A percentile compares a stretch with the other conserved stretches of the same genome.
Conservation (phyloP, 148 eudicot species). For the Rhododendron williamsianum region DNA sequence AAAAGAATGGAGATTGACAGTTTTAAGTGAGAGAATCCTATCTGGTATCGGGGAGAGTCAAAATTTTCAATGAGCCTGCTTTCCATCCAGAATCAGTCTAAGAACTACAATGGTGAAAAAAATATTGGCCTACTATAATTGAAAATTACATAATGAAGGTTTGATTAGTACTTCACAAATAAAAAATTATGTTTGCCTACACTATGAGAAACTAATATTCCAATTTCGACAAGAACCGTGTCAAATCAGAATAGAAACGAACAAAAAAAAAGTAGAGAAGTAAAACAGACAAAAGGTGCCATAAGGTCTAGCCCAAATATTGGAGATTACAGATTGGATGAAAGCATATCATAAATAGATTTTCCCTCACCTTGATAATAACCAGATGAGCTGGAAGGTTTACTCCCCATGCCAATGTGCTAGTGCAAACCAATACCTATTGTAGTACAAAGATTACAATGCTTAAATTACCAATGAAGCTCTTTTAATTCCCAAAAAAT, state of each 20-base stretch:
- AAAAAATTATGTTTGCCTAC: neutral
- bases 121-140: too few species aligned
- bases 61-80: neutral
- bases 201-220: neutral
- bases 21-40: neutral
- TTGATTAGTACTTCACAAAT: neutral
- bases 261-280: neutral
- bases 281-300: neutral
- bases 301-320: neutral
- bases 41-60: neutral
- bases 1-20: neutral
- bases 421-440: conserved; percentile 94
- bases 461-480: neutral
- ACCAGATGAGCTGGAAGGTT: conserved; percentile 99
- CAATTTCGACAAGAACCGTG: neutral
- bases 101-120: neutral
- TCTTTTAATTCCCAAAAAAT: neutral
- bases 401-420: conserved; percentile 99
- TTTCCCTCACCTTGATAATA: conserved; percentile 74
- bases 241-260: neutral
- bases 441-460: neutral
- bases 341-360: conserved; percentile 5
- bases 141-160: neutral
- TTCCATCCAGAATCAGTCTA: neutral
- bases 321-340: neutral